Conservation (phyloP, 305 asterid species). For the Fraxinus platypoda region DNA sequence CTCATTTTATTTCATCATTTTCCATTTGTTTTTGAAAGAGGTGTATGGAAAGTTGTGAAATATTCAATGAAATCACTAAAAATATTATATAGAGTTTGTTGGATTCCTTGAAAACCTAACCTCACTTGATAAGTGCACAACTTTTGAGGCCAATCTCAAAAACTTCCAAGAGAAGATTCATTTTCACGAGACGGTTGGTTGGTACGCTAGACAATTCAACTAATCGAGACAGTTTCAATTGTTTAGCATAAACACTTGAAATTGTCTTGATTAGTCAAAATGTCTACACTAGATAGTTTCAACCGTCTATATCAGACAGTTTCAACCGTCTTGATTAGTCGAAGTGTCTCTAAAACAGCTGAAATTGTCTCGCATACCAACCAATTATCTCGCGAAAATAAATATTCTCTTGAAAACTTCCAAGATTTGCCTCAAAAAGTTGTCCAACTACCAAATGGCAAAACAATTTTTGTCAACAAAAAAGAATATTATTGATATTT, state of each 20-base stretch:
- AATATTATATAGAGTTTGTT: background rate
- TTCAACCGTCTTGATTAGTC: background rate
- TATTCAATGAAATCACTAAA: background rate
- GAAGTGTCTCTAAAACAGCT: background rate
- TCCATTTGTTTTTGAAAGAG: background rate
- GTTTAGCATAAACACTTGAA: background rate
- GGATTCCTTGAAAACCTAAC: background rate
- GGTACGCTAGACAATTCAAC: background rate
- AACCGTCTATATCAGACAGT: background rate
- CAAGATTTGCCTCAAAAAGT: background rate
- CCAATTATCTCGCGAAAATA: too few species aligned
- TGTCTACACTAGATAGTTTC: background rate
- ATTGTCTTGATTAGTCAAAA: background rate
- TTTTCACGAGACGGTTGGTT: background rate
- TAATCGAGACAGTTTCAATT: background rate
- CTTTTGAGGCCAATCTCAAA: background rate
- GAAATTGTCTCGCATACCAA: background rate
- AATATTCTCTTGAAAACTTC: background rate
- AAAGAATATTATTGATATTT: background rate
- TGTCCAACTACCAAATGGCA: background rate
- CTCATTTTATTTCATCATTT: background rate
- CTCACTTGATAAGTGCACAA: background rate
- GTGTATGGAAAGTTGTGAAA: background rate
- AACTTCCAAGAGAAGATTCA: background rate
- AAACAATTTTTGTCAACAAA: background rate